Evolutionary conservation across 768 basidiomycete species (phyloP).

Genomic region (Kwoniella pini): DNA sequence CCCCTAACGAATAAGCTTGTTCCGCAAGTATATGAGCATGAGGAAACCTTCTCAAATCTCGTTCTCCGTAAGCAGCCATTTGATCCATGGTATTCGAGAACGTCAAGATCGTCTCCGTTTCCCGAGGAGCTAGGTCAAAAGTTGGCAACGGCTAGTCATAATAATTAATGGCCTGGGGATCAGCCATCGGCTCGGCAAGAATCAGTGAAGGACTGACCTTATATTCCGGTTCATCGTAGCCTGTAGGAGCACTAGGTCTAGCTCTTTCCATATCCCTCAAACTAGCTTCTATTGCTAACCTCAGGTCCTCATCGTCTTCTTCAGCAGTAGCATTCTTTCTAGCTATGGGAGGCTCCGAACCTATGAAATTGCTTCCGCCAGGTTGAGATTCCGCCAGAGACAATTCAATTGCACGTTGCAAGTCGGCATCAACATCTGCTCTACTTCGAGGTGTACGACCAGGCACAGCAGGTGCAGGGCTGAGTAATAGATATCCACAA

Average conservation of each 20-base stretch:
- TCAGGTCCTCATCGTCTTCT: slow-evolving; percentile 88
- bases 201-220: slow-evolving; percentile 24
- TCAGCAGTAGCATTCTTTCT: slow-evolving; percentile 58
- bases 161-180: slow-evolving; percentile 1
- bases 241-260: slow-evolving; percentile 73
- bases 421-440: slow-evolving; percentile 73
- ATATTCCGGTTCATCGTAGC: slow-evolving; percentile 58
- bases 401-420: slow-evolving; percentile 88
- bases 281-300: slow-evolving; percentile 92
- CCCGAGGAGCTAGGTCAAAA: slow-evolving; percentile 78
- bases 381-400: slow-evolving; percentile 75
- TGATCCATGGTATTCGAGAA: slow-evolving; percentile 90
- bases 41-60: slow-evolving; percentile 77
- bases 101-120: slow-evolving; percentile 81
- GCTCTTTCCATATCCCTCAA: slow-evolving; percentile 67
- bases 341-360: slow-evolving; percentile 62
- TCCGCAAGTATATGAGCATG: slow-evolving; percentile 82
- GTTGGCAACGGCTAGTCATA: slow-evolving; percentile 62
- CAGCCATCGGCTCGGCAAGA: slow-evolving; percentile 22
- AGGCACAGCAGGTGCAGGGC: slow-evolving; percentile 46
- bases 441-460: slow-evolving; percentile 60
- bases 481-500: neutral
- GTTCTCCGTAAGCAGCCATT: slow-evolving; percentile 72
- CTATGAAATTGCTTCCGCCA: slow-evolving; percentile 61
- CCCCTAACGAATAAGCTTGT: slow-evolving; percentile 73